Percentiles rank a stretch among this genome's conserved stretches.
Evolutionary conservation across 2,329 filamentous ascomycete genomes (phyloP).

Genomic region (Trichoderma sp.): DNA sequence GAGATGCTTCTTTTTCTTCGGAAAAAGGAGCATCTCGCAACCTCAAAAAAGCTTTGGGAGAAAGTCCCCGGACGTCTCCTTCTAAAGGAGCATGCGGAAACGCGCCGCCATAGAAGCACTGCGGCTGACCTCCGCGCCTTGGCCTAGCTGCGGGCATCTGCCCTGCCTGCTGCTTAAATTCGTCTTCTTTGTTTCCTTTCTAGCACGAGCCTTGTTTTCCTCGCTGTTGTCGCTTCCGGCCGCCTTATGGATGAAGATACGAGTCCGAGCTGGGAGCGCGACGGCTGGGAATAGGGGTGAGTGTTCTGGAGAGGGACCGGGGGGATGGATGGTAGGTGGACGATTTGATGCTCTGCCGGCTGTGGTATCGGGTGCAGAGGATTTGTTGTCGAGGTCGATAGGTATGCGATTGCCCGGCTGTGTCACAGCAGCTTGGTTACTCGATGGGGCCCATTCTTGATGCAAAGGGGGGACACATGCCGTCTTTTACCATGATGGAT

Average conservation of each 20-base stretch:
- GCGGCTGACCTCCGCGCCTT: conserved; percentile 77
- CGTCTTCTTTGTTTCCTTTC: conserved; percentile 17
- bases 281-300: too few relatives aligned
- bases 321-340: conserved; percentile 47
- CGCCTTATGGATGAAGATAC: conserved; percentile 78
- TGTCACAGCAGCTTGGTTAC: conserved; percentile 67
- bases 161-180: conserved; percentile 54
- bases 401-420: conserved; percentile 90
- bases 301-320: conserved; percentile 12
- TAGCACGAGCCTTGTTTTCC: conserved; percentile 41
- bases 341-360: conserved; percentile 49
- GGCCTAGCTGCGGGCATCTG: conserved; percentile 47
- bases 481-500: conserved; percentile 32
- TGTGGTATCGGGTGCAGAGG: conserved; percentile 54
- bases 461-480: conserved; percentile 71
- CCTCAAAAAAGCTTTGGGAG: conserved; percentile 81
- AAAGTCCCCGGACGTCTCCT: conserved; percentile 97
- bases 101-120: conserved; percentile 99
- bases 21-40: conserved; percentile 42
- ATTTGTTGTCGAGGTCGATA: conserved; percentile 91
- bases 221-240: conserved; percentile 41
- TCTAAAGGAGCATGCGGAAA: conserved; percentile 71
- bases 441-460: conserved; percentile 99
- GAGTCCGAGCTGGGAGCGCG: conserved; percentile 62
- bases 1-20: conserved; percentile 50